Evolutionary conservation across 139 green algal species (phyloP), one percentile per base, ranked within the genome.

Genomic region (Asterochloris sp.): DNA sequence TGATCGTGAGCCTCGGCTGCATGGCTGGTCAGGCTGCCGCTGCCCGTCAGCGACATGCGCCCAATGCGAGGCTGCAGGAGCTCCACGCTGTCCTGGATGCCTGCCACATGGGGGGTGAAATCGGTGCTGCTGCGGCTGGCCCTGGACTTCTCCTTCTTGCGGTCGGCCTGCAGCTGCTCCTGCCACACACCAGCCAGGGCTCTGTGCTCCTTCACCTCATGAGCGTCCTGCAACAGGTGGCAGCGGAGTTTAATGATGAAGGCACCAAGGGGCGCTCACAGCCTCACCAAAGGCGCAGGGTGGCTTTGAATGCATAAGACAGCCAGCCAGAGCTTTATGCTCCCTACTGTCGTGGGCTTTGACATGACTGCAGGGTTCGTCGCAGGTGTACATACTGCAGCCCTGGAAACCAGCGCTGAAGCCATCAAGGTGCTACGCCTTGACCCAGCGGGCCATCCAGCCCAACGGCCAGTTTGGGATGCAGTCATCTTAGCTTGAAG

Each of bases 131-230:
- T 73, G 66, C 19, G 66, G 66, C 66, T 24, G 66, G 19, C 66
- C 17, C 24, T 38, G n/a, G 38, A 54, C 6, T 54, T 54, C 38
- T 54, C 38, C 38, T 54, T 54, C 38, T 54, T 54, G 38, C 38
- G 38, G 38, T 54, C 38, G 38, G 38, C 38, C 38, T 54, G 38
- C 38, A 54, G 38, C 38, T 54, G 38, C 38, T 54, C 38, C 38
- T 54, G 38, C 38, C 38, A 54, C 4, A 54, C 38, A 54, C 38
- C 73, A 26, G 76, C 76, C 23, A 80, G 47, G 60, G 23, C 76
- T 60, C 76, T 68, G n/a, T 80, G 67, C 12, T 80, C 76, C 60
- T 80, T 80, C 14, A 80, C 76, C 76, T 80, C 76, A n/a, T 80
- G 68, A 9, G 76, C 60, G 60, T 80, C 76, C 76, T 80, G 60